Percentiles rank a stretch among this genome's conserved stretches.
Evolutionary conservation across 2,329 filamentous ascomycete species (phyloP).

Genomic region (Scorias spongiosa): DNA sequence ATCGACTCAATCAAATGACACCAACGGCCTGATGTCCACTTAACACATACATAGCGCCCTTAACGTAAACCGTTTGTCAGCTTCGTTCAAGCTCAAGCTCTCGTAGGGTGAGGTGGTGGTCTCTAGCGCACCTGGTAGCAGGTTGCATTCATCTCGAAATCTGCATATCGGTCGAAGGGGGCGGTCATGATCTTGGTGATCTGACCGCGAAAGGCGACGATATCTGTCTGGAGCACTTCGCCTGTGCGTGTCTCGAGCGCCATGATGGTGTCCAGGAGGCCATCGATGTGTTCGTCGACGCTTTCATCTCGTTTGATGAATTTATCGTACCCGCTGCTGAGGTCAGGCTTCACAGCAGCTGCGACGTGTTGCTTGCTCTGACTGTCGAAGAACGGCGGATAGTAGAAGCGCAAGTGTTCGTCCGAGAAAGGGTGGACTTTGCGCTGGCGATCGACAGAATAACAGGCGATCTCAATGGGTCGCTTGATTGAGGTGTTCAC

Average conservation of each 20-base stretch:
- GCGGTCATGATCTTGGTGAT: constrained; percentile 94
- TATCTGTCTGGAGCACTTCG: constrained; percentile 48
- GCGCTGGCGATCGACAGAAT: constrained; percentile 83
- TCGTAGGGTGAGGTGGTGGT: constrained; percentile 2
- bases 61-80: constrained; percentile 2
- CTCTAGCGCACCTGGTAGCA: constrained; percentile 55
- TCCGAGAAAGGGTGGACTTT: constrained; percentile 54
- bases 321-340: constrained; percentile 65
- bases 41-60: constrained; percentile 23
- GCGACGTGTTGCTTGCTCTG: constrained; percentile 7
- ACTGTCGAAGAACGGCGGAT: constrained; percentile 40
- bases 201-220: constrained; percentile 94
- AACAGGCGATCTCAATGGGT: constrained; percentile 77
- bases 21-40: too few relatives aligned
- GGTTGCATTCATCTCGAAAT: constrained; percentile 95
- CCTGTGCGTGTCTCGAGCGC: constrained; percentile 55
- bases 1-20: too few relatives aligned
- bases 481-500: constrained; percentile 56
- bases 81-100: background rate
- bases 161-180: constrained; percentile 68
- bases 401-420: constrained; percentile 76
- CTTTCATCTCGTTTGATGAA: constrained; percentile 69
- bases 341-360: constrained; percentile 44
- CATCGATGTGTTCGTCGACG: constrained; percentile 74
- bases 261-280: constrained; percentile 61